phyloP scores from a whole-genome alignment of 2,329 filamentous ascomycete genomes.

The Corniculantispora saksenae region DNA sequence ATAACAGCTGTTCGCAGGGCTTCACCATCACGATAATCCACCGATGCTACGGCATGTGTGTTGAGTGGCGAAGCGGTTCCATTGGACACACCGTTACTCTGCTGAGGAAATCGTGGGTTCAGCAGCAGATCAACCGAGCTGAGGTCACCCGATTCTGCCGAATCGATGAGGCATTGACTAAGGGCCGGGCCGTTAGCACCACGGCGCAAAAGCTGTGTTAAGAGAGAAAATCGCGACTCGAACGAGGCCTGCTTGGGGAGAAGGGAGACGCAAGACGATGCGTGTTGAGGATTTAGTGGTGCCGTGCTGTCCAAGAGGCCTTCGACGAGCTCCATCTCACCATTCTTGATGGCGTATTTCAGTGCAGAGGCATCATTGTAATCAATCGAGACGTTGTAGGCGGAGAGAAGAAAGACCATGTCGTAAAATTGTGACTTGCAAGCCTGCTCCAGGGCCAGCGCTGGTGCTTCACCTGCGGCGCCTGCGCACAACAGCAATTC shows the following conservation, averaged over 20 bases:
- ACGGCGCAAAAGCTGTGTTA: conserved; percentile 49
- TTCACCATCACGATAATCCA: conserved; percentile 52
- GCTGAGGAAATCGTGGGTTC: conserved; percentile 46
- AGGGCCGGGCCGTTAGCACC: conserved; percentile 51
- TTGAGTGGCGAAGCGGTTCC: conserved; percentile 36
- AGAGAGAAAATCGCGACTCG: conserved; percentile 46
- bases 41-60: conserved; percentile 51
- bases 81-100: conserved; percentile 20
- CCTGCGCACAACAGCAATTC: conserved; percentile 61
- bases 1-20: conserved; percentile 52
- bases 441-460: conserved; percentile 50
- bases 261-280: conserved; percentile 51
- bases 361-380: conserved; percentile 39
- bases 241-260: conserved; percentile 49
- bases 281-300: conserved; percentile 43
- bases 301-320: conserved; percentile 49
- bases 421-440: conserved; percentile 53
- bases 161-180: conserved; percentile 52
- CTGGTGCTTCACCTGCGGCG: conserved; percentile 52
- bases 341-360: conserved; percentile 23
- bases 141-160: conserved; percentile 49
- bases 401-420: conserved; percentile 55
- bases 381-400: conserved; percentile 56
- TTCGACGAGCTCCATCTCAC: conserved; percentile 48
- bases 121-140: conserved; percentile 52